Conservation (phyloP, 345 rosid species). For the Hypericum perforatum region DNA sequence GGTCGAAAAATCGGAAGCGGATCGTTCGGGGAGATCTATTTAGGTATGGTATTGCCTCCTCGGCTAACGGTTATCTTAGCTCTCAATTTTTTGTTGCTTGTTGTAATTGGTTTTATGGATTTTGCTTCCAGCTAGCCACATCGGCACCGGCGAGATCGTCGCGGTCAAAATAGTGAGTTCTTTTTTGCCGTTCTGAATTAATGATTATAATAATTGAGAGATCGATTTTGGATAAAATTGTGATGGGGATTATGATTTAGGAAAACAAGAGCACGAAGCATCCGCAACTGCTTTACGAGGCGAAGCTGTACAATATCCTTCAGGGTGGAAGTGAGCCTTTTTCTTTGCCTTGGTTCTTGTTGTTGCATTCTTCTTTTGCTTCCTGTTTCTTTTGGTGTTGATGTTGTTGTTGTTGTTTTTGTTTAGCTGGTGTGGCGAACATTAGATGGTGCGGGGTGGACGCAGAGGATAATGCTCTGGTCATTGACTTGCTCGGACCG, state of each 20-base stretch:
- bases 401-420: not conserved
- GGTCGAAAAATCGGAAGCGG: too few relatives aligned
- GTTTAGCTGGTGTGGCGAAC: conserved; percentile 61
- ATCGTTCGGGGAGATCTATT: too few relatives aligned
- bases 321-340: conserved; percentile 71
- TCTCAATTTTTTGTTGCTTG: too few relatives aligned
- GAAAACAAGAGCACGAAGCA: conserved; percentile 79
- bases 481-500: conserved; percentile 85
- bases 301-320: conserved; percentile 65
- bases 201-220: too few relatives aligned
- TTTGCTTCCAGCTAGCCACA: too few relatives aligned
- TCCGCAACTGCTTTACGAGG: conserved; percentile 84
- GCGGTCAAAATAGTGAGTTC: too few relatives aligned
- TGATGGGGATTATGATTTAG: conserved; percentile 28
- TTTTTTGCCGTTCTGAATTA: too few relatives aligned
- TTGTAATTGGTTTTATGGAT: too few relatives aligned
- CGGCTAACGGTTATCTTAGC: too few relatives aligned
- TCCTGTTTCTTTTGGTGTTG: not conserved
- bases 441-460: conserved; percentile 84
- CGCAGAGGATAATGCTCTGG: conserved; percentile 64
- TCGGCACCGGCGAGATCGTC: too few relatives aligned
- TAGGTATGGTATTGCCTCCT: too few relatives aligned
- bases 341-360: not conserved
- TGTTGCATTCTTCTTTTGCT: not conserved
- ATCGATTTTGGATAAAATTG: too few relatives aligned